Evolutionary conservation across 169 alveolate species (phyloP), one percentile per base, ranked within the genome.

Genomic region (Amoebophrya sp.): DNA sequence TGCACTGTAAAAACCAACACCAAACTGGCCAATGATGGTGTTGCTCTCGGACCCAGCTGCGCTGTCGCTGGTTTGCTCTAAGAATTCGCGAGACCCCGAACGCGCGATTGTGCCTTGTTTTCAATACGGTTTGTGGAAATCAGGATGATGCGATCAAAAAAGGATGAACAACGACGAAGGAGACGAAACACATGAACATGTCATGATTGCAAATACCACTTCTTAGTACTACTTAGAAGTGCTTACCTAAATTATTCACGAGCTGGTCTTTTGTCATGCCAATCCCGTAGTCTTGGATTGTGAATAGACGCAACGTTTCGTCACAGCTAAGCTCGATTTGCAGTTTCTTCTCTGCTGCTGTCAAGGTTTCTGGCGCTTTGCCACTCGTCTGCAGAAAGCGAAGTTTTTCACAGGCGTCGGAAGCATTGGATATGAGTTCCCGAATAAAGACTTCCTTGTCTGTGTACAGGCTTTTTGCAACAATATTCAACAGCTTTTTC

Each of bases 1-100:
- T 76, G 99, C 98, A 34, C 99, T 98, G 96, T 99, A 99, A 96
- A 99, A 99, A 93, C 99, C 99, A 54, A 99, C 99, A 93, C 99
- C 99, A 93, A 99, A 99, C 97, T 98, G 65, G 6, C 65, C 65
- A 18, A 47, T 47, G 18, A 47, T 47, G 65, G 65, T 47, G 29
- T 6, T 47, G 65, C 18, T 47, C 65, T 47, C 29, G 29, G 6
- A 18, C 65, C 18, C 65, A 6, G 65, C 65, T 47, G 6, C 65
- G 65, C 65, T 96, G 53, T 90, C 95, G 53, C 89, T 90, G 54
- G 94, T 91, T 2, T 93, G 96, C 90, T 97, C 98, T 41, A 97
- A 95, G 94, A 98, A 98, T 78, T 97, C 97, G 40, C 98, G 96
- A 0, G 99, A 98, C n/a, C 99, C 99, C 40, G 99, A 98, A 94